Base-by-base conservation (phyloP, 2,329 filamentous ascomycete genomes). In the Sporothrix variecibatus region DNA sequence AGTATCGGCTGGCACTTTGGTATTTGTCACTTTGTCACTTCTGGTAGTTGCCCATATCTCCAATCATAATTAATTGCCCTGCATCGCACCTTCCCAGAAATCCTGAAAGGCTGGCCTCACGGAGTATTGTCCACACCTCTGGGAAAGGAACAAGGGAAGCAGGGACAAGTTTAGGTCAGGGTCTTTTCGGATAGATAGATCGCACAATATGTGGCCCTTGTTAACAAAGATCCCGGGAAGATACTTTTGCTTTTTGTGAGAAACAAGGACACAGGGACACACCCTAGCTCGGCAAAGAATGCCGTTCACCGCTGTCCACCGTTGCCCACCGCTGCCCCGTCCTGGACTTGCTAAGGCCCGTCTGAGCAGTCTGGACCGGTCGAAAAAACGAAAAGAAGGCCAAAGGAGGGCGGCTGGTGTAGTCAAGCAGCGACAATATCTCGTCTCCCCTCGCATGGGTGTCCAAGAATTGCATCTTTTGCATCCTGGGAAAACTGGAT, bases 231-330 rank as follows among this genome's bases (percentile, higher is more conserved):
- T 28, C 51, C 43, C 43, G 12, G 43, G 15, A 49, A 56, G 23
- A 15, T 28, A 56, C 51, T 56, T 28, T 49, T 46, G 43, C 43
- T 9, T 46, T 12, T 46, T 4, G 11, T 11, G 12, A 46, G 3
- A 12, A 20, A 46, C 40, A 46, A 46, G 43, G 11, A 20, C 43
- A 31, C 28, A 60, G 15, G 31, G 15, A 34, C n/a, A n/a, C 28
- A 38, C 2, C 34, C 31, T 34, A 23, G 60, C 34, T 64, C 60
- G 60, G 43, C 40, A 43, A 71, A 62, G 7, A 71, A 62, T 71
- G 34, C 68, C 72, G 67, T 74, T 71, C 68, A 74, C 73, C 73
- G 72, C 67, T 64, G 51, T n/a, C 9, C 53, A n/a, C 12, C n/a
- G n/a, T 20, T 49, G 43, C 15, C 43, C 43, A 49, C 43, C 43